These are phyloP conservation scores for Chlamydomonas asymmetrica DNA, from an alignment of 139 green algal genomes.

Conservation along the genomic window DNA sequence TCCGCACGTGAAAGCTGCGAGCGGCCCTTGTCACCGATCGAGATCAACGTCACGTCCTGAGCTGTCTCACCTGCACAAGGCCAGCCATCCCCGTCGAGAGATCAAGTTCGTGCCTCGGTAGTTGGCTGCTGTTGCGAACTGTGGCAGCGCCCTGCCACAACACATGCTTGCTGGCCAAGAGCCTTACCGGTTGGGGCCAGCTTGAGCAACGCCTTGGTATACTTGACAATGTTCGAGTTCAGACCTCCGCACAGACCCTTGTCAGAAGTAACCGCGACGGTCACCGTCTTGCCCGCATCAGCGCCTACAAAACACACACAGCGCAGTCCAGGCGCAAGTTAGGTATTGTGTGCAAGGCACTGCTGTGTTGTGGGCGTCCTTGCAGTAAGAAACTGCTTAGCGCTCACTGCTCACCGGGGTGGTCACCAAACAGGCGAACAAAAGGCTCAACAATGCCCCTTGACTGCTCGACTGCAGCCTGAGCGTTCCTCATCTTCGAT, in stretches of 20 bases:
- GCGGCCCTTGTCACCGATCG: constrained; percentile 93
- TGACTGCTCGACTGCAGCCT: constrained; percentile 75
- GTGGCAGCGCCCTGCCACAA: no score
- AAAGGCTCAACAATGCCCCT: constrained; percentile 87
- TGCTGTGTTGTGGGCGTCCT: not conserved
- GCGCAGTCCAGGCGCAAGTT: not conserved
- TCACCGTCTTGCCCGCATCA: constrained; percentile 65
- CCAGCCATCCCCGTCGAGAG: no score
- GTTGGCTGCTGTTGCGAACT: no score
- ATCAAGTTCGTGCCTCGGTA: no score
- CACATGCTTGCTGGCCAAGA: no score
- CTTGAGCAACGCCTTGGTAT: constrained; percentile 60
- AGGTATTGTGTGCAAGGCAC: not conserved
- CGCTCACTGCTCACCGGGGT: constrained; percentile 66
- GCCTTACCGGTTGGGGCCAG: constrained; percentile 52
- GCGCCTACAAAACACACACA: not conserved
- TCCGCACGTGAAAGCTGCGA: constrained; percentile 79
- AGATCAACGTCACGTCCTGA: no score
- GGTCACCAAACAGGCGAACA: constrained; percentile 88
- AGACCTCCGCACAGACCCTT: constrained; percentile 96
- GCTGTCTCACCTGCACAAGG: no score
- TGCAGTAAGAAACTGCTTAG: not conserved
- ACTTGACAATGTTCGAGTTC: constrained; percentile 95
- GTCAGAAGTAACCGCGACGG: constrained; percentile 90
- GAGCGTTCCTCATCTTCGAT: constrained; percentile 93